These are phyloP conservation scores for Plasmodium coatneyi DNA, from an alignment of 169 alveolate species.

Conservation along the genomic window DNA sequence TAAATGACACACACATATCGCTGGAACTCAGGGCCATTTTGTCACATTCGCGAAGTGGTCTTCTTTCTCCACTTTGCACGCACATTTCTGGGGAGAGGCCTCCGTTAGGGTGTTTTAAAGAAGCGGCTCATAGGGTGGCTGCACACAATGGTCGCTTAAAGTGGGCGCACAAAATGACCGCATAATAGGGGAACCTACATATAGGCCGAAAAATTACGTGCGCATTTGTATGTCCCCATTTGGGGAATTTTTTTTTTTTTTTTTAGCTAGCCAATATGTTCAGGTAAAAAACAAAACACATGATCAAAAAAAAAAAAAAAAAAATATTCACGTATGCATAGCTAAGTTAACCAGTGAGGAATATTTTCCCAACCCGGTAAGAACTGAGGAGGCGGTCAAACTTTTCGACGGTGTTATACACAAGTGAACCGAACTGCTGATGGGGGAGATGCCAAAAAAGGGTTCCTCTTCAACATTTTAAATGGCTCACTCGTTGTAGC, in stretches of 20 bases:
- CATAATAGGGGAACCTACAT: neutral
- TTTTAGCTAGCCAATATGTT: neutral
- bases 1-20: neutral
- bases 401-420: neutral
- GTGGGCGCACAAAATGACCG: neutral
- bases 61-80: neutral
- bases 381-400: neutral
- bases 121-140: neutral
- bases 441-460: neutral
- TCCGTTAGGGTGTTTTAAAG: neutral
- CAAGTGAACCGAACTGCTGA: neutral
- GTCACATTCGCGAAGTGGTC: neutral
- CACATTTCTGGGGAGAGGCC: neutral
- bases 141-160: neutral
- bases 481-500: neutral
- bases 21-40: neutral
- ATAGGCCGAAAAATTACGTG: neutral
- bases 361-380: neutral
- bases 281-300: neutral
- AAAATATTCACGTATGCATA: neutral
- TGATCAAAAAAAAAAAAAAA: conserved; percentile 3
- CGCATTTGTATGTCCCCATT: neutral
- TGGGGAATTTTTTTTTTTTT: neutral
- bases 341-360: neutral
- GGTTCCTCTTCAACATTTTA: neutral